phyloP scores from a whole-genome alignment of 2,329 filamentous ascomycete species.

The Fusarium sp. region DNA sequence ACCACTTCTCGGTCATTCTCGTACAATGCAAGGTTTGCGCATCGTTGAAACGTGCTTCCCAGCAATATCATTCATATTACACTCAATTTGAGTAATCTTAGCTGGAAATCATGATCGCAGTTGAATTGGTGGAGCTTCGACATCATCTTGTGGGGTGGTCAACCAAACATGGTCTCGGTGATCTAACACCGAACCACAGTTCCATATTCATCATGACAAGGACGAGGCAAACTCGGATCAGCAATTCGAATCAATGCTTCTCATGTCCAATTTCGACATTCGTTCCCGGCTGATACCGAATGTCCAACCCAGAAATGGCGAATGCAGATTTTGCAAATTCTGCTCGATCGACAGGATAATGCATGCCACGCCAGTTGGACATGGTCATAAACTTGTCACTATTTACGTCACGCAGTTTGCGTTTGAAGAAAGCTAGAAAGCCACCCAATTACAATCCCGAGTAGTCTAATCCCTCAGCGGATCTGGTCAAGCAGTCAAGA shows the following conservation, averaged over 20 bases:
- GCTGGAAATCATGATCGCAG: conserved; percentile 31
- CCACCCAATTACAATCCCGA: conserved; percentile 6
- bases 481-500: not conserved
- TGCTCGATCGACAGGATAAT: not conserved
- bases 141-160: conserved; percentile 27
- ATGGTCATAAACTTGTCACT: not conserved
- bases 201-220: conserved; percentile 17
- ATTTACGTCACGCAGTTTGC: not conserved
- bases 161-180: conserved; percentile 26
- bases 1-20: conserved; percentile 30
- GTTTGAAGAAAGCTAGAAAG: not conserved
- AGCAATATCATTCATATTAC: conserved; percentile 5
- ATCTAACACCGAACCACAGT: conserved; percentile 32
- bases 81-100: not conserved
- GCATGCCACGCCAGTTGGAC: not conserved
- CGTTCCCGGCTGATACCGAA: not conserved
- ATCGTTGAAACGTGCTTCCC: conserved; percentile 12
- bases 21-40: conserved; percentile 4
- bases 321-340: not conserved
- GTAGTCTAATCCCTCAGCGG: not conserved
- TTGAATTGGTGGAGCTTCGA: conserved; percentile 26
- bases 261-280: not conserved
- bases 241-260: conserved; percentile 6
- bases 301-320: not conserved
- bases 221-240: conserved; percentile 28